Conservation (phyloP, 2,329 filamentous ascomycete genomes). For the Annulohypoxylon truncatum region DNA sequence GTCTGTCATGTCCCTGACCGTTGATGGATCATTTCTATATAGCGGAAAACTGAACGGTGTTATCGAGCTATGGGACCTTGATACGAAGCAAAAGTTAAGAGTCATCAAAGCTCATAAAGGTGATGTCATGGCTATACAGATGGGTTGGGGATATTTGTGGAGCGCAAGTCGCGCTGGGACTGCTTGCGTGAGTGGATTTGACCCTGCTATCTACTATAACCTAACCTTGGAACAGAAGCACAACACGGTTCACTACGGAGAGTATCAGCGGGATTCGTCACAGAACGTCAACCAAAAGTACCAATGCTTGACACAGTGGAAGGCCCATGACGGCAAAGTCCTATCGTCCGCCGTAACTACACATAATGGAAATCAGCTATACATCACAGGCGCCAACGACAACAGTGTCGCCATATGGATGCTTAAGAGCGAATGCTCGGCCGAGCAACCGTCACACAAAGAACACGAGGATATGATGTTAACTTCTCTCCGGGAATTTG, state of each 20-base stretch:
- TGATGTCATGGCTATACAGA: constrained; percentile 87
- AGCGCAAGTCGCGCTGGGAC: constrained; percentile 91
- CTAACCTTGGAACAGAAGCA: constrained; percentile 64
- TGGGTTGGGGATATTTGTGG: constrained; percentile 87
- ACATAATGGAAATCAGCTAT: constrained; percentile 79
- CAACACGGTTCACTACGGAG: constrained; percentile 72
- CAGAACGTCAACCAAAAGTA: constrained; percentile 80
- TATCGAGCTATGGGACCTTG: constrained; percentile 95
- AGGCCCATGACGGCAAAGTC: constrained; percentile 87
- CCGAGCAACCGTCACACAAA: constrained; percentile 52
- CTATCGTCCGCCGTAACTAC: constrained; percentile 82
- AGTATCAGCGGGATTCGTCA: constrained; percentile 61
- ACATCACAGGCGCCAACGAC: constrained; percentile 94
- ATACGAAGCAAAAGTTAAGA: constrained; percentile 89
- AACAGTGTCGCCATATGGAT: constrained; percentile 91
- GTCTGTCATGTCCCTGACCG: constrained; percentile 79
- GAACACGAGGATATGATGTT: constrained; percentile 67
- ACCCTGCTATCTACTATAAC: constrained; percentile 21
- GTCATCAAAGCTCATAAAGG: constrained; percentile 84
- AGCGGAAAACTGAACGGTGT: constrained; percentile 88
- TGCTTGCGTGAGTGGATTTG: constrained; percentile 72
- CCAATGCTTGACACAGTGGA: constrained; percentile 80
- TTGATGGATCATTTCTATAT: constrained; percentile 93
- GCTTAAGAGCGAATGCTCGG: constrained; percentile 62
- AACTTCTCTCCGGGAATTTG: constrained; percentile 83